Conservation (phyloP, 2,329 filamentous ascomycete species). For the Magnaporthales sp. region DNA sequence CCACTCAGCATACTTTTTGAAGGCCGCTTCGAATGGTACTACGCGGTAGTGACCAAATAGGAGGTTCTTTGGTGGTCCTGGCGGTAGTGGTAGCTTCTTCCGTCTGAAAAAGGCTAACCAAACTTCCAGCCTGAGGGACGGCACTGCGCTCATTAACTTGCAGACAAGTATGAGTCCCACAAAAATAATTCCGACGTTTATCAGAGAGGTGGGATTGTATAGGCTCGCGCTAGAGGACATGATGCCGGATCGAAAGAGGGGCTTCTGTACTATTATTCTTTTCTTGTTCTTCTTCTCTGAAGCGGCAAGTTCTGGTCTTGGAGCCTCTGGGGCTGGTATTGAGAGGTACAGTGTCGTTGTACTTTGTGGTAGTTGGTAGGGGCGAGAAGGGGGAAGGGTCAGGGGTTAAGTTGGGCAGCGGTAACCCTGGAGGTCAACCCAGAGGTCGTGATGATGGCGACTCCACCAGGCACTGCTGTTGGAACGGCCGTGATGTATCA, state of each 20-base stretch:
- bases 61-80: constrained; percentile 10
- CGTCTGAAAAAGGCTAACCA: neutral
- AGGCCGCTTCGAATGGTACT: constrained; percentile 9
- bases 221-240: neutral
- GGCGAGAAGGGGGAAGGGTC: too few relatives aligned
- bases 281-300: too few relatives aligned
- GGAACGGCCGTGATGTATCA: neutral
- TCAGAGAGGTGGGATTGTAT: neutral
- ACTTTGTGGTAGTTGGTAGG: too few relatives aligned
- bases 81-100: constrained; percentile 8
- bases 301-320: too few relatives aligned
- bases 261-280: neutral
- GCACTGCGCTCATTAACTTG: neutral
- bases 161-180: neutral
- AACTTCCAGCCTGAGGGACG: neutral
- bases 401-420: neutral
- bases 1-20: constrained; percentile 11
- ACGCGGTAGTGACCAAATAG: constrained; percentile 29
- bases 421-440: neutral
- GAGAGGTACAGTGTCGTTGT: too few relatives aligned
- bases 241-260: neutral
- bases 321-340: too few relatives aligned
- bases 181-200: neutral
- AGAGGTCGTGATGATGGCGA: neutral
- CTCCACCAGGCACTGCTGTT: neutral